These are phyloP conservation scores for Ceratobasidium sp. DNA, from an alignment of 1,284 basidiomycete species.

Conservation along the genomic window DNA sequence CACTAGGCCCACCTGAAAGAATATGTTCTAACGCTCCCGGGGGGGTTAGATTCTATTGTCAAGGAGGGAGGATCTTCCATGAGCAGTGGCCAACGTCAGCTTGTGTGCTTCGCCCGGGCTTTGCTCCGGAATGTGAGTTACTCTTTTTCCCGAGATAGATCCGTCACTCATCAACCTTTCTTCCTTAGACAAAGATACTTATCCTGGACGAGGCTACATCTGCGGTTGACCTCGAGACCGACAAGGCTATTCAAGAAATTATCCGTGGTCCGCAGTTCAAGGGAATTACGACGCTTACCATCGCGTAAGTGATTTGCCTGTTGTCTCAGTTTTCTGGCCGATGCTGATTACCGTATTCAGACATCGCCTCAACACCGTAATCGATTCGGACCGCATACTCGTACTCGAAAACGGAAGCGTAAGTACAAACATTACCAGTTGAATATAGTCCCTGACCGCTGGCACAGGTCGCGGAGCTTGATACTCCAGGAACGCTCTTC, in stretches of 20 bases:
- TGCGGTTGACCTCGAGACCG: constrained; percentile 91
- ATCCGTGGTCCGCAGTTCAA: constrained; percentile 78
- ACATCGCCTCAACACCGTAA: constrained; percentile 91
- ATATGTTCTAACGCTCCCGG: constrained; percentile 79
- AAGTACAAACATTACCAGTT: constrained; percentile 46
- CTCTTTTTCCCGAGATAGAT: constrained; percentile 14
- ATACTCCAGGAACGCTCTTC: constrained; percentile 75
- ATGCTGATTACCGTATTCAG: constrained; percentile 58
- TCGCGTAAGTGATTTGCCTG: constrained; percentile 68
- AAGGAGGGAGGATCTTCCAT: constrained; percentile 87
- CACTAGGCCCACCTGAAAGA: constrained; percentile 72
- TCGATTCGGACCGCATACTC: constrained; percentile 86
- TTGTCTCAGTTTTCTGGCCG: constrained; percentile 18
- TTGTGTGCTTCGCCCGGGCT: constrained; percentile 86
- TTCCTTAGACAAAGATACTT: constrained; percentile 79
- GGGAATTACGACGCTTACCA: constrained; percentile 84
- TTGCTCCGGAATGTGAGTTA: constrained; percentile 71
- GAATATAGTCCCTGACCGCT: constrained; percentile 45
- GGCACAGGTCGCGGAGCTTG: constrained; percentile 75
- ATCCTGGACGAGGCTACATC: constrained; percentile 93
- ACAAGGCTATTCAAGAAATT: constrained; percentile 85
- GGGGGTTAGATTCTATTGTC: constrained; percentile 80
- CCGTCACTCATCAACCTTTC: constrained; percentile 27
- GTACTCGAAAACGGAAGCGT: constrained; percentile 86
- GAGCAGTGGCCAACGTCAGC: constrained; percentile 86